Percentiles rank a stretch among this genome's conserved stretches.
These are phyloP conservation scores for Melanopsichium pennsylvanicum DNA, from an alignment of 1,284 basidiomycete genomes.

Conservation along the genomic window DNA sequence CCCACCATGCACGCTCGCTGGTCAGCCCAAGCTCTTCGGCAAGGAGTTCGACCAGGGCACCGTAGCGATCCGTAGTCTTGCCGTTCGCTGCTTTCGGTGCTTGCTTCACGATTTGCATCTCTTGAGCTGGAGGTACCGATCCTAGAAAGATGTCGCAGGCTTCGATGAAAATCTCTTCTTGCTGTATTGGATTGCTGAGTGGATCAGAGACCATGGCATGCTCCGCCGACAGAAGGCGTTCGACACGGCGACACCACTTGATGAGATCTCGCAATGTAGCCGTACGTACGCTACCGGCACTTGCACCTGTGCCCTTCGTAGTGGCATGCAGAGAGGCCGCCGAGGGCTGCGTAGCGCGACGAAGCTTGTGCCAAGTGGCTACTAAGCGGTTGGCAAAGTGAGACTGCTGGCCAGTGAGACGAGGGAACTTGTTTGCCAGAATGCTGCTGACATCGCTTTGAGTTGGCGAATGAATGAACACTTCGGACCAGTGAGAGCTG, in stretches of 20 bases:
- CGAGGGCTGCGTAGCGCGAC: conserved; percentile 33
- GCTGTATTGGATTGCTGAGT: conserved; percentile 75
- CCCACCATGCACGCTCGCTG: conserved; percentile 55
- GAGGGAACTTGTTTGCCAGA: conserved; percentile 35
- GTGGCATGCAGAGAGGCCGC: conserved; percentile 13
- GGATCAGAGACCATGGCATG: conserved; percentile 24
- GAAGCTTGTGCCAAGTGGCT: conserved; percentile 50
- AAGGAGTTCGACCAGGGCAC: conserved; percentile 41
- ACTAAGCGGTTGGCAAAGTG: conserved; percentile 47
- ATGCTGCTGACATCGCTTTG: conserved; percentile 54
- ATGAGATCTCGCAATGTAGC: conserved; percentile 83
- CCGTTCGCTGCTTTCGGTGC: conserved; percentile 14
- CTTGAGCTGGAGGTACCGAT: conserved; percentile 65
- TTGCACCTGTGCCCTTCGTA: conserved; percentile 1
- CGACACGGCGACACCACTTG: conserved; percentile 83
- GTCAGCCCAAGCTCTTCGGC: conserved; percentile 52
- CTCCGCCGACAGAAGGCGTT: conserved; percentile 68
- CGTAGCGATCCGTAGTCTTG: conserved; percentile 37
- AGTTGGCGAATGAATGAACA: conserved; percentile 40
- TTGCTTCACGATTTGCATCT: not conserved
- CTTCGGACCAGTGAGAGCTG: conserved; percentile 70
- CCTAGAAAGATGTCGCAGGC: conserved; percentile 93
- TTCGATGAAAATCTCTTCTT: conserved; percentile 90
- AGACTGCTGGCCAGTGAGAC: conserved; percentile 23
- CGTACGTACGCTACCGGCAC: conserved; percentile 33